Evolutionary conservation across 306 rosid species (phyloP), one percentile per base, ranked within the genome.

Genomic region (Dalbergia oliveri): DNA sequence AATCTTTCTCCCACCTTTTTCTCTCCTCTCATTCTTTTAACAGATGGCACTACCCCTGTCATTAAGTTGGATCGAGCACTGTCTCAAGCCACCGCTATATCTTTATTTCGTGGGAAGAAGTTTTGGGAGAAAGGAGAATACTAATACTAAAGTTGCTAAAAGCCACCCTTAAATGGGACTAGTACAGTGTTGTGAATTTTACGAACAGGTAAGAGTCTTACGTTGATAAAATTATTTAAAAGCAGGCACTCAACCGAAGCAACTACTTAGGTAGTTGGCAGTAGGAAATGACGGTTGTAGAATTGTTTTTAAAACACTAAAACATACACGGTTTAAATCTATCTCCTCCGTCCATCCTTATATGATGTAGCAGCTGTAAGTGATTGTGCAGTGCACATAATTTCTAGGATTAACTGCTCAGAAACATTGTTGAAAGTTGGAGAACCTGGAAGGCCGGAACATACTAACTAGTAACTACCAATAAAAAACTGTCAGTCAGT

Each of bases 401-500:
- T 63, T 81, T 71, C 60, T 70, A 37, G 81, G 75, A 35, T 63
- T 74, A 58, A 51, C 47, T 63, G 33, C 73, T 54, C 69, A 57
- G 26, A 54, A 65, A 61, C 74, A 66, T 62, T 53, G 16, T 62
- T 47, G 69, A 61, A 77, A 72, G 63, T 37, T 47, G 4, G 79
- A 66, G 53, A 66, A 72, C 56, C n/a, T n/a, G n/a, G n/a, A n/a
- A n/a, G n/a, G n/a, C 79, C 31, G 26, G 73, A 31, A 62, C 39
- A 81, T 45, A 79, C 62, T 35, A 86, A 19, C 73, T 67, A 72
- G 62, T 35, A 86, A 19, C 73, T 67, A 72, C 47, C 73, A 49
- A 72, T 35, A 77, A 65, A 57, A 8, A 66, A 84, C 45, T 18
- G 19, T 66, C 60, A 75, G 79, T 71, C 63, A 58, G 82, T 50